phyloP scores from a whole-genome alignment of 345 rosid genomes.

The Syzygium oleosum region DNA sequence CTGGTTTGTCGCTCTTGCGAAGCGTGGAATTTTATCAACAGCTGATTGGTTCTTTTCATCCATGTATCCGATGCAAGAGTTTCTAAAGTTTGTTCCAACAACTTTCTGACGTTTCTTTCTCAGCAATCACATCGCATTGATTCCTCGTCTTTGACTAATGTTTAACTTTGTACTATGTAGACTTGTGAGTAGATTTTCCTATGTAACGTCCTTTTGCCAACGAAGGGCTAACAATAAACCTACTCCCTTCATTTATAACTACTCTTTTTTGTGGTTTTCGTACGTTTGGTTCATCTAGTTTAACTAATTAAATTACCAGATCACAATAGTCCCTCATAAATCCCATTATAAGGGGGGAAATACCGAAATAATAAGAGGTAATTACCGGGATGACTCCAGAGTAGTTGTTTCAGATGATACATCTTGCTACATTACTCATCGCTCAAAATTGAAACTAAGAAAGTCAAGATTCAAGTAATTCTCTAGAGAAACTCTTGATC shows the following conservation, averaged over 20 bases:
- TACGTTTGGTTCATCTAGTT: background rate
- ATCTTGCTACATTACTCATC: background rate
- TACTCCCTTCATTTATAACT: background rate
- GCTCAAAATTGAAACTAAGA: background rate
- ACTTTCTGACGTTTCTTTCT: background rate
- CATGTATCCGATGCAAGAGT: background rate
- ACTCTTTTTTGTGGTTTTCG: background rate
- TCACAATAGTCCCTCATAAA: background rate
- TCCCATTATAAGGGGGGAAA: background rate
- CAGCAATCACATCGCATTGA: background rate
- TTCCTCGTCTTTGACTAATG: background rate
- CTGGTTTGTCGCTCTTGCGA: background rate
- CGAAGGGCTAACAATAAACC: background rate
- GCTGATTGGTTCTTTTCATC: background rate
- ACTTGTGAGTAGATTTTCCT: background rate
- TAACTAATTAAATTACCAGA: background rate
- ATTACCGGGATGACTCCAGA: background rate
- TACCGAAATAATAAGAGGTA: background rate
- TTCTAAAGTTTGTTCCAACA: background rate
- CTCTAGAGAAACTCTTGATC: background rate
- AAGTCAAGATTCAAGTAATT: background rate
- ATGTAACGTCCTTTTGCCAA: background rate
- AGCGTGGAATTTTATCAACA: background rate
- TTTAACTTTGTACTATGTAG: background rate
- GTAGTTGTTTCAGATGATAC: background rate